These are phyloP conservation scores for Neurospora tetraspora DNA, from an alignment of 495 filamentous ascomycete genomes.

Conservation along the genomic window DNA sequence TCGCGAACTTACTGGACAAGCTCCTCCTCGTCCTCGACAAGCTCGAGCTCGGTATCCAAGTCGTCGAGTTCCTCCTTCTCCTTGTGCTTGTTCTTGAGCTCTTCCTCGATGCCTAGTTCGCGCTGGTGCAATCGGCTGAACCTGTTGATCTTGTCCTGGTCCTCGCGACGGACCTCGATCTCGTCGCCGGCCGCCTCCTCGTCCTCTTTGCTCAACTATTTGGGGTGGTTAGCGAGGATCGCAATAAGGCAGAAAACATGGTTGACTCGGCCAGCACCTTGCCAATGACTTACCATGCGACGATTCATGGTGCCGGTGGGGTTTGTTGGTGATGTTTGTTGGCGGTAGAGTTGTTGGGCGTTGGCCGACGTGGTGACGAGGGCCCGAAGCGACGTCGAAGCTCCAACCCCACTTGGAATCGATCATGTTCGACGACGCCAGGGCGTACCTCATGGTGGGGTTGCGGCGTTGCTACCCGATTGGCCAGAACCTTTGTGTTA, in stretches of 20 bases:
- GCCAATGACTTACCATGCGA: conserved; percentile 27
- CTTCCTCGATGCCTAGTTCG: conserved; percentile 65
- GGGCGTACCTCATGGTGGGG: conserved; percentile 7
- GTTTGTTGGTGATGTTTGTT: background rate
- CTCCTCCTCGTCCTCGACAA: conserved; percentile 84
- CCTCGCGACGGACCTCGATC: conserved; percentile 84
- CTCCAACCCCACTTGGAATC: background rate
- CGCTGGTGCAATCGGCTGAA: conserved; percentile 92
- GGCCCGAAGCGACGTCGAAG: background rate
- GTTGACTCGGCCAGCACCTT: too few species aligned
- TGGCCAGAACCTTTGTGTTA: conserved; percentile 1
- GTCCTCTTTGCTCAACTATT: conserved; percentile 87
- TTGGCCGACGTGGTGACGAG: background rate
- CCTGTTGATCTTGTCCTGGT: conserved; percentile 97
- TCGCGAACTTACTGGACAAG: conserved; percentile 61
- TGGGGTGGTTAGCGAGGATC: conserved; percentile 10
- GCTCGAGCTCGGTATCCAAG: conserved; percentile 78
- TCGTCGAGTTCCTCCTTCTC: conserved; percentile 97
- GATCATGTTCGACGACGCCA: too few species aligned
- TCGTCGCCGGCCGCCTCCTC: conserved; percentile 69
- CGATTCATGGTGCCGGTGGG: conserved; percentile 17
- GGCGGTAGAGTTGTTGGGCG: background rate
- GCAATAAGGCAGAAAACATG: too few species aligned
- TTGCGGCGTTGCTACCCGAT: conserved; percentile 8
- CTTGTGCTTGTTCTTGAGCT: conserved; percentile 83